These are phyloP conservation scores for Dacryopinax primogenitus DNA, from an alignment of 768 basidiomycete genomes.

Conservation along the genomic window DNA sequence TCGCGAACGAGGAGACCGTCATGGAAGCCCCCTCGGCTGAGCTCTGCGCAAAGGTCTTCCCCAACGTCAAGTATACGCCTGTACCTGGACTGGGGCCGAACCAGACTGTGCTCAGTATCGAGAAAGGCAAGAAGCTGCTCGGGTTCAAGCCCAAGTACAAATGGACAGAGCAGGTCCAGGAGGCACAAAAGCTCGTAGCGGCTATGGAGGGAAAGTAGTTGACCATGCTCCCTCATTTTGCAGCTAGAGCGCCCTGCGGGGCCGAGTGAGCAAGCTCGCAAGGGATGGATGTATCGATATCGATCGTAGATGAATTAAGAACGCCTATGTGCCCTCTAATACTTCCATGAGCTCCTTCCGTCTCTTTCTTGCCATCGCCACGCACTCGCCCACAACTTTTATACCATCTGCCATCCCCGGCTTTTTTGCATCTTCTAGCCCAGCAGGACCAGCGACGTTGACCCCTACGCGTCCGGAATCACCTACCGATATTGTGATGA, in stretches of 20 bases:
- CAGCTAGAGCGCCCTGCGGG: too few species aligned
- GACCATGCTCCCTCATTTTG: too few species aligned
- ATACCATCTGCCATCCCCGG: conserved; percentile 25
- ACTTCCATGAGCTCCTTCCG: conserved; percentile 13
- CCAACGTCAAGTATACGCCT: conserved; percentile 15
- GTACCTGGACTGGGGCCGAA: conserved; percentile 12
- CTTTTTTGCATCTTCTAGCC: conserved; percentile 24
- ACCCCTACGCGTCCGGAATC: conserved; percentile 37
- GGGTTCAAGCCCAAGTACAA: conserved; percentile 14
- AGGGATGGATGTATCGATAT: neutral
- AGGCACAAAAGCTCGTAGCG: neutral
- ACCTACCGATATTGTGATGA: conserved; percentile 50
- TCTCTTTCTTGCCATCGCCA: conserved; percentile 18
- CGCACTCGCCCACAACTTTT: conserved; percentile 22
- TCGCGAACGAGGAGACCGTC: conserved; percentile 21
- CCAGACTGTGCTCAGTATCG: conserved; percentile 18
- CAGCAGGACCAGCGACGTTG: conserved; percentile 42
- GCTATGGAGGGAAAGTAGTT: neutral
- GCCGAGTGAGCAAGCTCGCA: too few species aligned
- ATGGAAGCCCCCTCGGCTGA: conserved; percentile 18
- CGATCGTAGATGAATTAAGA: conserved; percentile 9
- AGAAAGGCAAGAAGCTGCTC: conserved; percentile 20
- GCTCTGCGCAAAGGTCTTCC: conserved; percentile 18
- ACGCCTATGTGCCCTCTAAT: conserved; percentile 9
- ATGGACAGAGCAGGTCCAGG: neutral